Base-by-base conservation (phyloP, 805 yeast species). In the Yamadazyma akitaensis region DNA sequence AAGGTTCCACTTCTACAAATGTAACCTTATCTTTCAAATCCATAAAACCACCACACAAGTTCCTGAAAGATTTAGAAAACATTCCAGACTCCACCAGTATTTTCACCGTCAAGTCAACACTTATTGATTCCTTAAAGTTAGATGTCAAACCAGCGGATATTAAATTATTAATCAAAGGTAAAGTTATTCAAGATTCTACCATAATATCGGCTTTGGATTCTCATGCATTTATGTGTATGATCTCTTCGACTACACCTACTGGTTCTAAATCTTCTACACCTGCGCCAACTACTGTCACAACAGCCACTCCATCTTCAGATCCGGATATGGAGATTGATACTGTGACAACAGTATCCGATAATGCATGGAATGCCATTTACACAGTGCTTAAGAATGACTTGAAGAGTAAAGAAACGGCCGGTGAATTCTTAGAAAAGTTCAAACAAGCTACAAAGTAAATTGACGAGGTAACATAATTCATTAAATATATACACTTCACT, bases 11-110 rank as follows among this genome's bases (percentile, higher is more conserved):
- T 19, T 13, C 40, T n/a, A 13, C 32, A 3, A 37, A 34, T 2
- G 54, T 68, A 42, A 57, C 53, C 18, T 55, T 74, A 42, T 53
- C 59, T 17, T 72, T 88, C 59, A 84, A 84, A 62, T 84, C 91
- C 26, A 76, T 88, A 45, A 81, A 82, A 55, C 79, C 84, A 4
- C 96, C 96, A 5, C 64, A 53, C 58, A 86, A 82, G 58, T 85
- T 87, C 62, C 61, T 67, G 33, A 50, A 59, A 5, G 61, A 50
- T 33, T 53, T 72, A 45, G 34, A 33, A 6, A 55, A 42, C 45
- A 67, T 58, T 31, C 51, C 58, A 3, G 54, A 28, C 18, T 63
- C 58, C 33, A 63, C 47, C 14, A 64, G 74, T 5, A 59, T 73
- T 10, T 68, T 66, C 55, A 62, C 67, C 33, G 54, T 75, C 37